Evolutionary conservation across 768 basidiomycete species (phyloP), one percentile per base, ranked within the genome.

Genomic region (Tylopilus intermedius): DNA sequence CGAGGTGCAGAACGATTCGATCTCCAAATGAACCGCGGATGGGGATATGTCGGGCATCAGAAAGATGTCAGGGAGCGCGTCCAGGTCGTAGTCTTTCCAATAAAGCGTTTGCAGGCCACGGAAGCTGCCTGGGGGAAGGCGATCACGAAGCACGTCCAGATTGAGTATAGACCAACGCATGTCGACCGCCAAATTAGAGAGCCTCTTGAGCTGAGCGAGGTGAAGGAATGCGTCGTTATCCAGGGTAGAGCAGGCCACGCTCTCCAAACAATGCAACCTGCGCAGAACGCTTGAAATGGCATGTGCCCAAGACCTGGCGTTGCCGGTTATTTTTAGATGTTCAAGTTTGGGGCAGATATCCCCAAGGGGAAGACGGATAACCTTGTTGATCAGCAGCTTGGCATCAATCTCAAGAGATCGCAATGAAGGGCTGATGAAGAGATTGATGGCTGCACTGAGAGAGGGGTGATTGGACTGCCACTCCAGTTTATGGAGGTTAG

Each of bases 81-180:
- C 18, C 10, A 64, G 41, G 39, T 44, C 13, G 35, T 64, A 65
- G 22, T 64, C 63, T 14, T 64, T 64, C 63, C 63, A 64, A 44
- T 38, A 18, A 7, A 65, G 55, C 3, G 58, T 62, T 27, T 45
- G 49, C 45, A 64, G 5, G 45, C 33, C 14, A n/a, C 14, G 49
- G 43, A 64, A 65, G 40, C 58, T 57, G 15, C 45, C 47, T 1
- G 54, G 38, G 22, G 13, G 32, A 42, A 59, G 27, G 30, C 50
- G 47, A 44, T 62, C 51, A 45, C 29, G 54, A 44, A 65, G 50
- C 6, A 13, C 10, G 5, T 54, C 60, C 3, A 62, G 15, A 40
- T 18, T 11, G 21, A 65, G 51, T 4, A 44, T 26, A 6, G 63
- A 64, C 63, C 63, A 65, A 13, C 63, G 63, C 51, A 65, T 57